These are phyloP conservation scores for Aspergillus sergii DNA, from an alignment of 2,329 filamentous ascomycete genomes.

Conservation along the genomic window DNA sequence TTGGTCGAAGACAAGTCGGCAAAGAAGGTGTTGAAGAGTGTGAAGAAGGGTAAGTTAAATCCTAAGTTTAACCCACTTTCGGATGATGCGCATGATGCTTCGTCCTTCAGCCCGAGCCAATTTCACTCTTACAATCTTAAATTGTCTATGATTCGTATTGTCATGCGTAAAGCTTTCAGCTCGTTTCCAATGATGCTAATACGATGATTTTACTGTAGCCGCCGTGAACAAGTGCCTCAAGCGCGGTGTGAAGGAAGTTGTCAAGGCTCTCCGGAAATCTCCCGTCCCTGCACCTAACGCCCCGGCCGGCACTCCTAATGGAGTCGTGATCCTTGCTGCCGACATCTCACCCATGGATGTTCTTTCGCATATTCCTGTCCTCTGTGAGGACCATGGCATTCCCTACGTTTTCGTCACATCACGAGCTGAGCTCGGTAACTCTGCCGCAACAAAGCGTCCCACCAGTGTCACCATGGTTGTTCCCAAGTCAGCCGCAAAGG, in stretches of 20 bases:
- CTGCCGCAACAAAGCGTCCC: constrained; percentile 91
- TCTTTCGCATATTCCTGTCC: constrained; percentile 94
- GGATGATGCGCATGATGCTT: background rate
- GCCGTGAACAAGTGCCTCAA: constrained; percentile 95
- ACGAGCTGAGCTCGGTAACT: constrained; percentile 89
- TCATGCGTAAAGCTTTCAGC: background rate
- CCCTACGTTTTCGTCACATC: constrained; percentile 95
- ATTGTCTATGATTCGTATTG: background rate
- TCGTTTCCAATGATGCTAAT: constrained; percentile 21
- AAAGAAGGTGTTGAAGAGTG: constrained; percentile 55
- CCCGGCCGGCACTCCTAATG: constrained; percentile 64
- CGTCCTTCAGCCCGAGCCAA: background rate
- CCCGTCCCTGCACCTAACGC: constrained; percentile 67
- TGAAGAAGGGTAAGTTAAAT: constrained; percentile 51
- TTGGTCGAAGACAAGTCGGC: constrained; percentile 53
- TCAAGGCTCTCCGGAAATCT: constrained; percentile 96
- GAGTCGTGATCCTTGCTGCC: constrained; percentile 86
- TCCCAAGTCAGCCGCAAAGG: constrained; percentile 56
- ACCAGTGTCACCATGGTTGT: constrained; percentile 91
- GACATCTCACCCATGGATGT: constrained; percentile 99
- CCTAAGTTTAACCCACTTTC: background rate
- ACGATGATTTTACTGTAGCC: constrained; percentile 57
- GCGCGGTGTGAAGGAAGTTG: constrained; percentile 97
- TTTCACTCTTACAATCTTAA: background rate
- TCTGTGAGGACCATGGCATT: constrained; percentile 97